These are phyloP conservation scores for Dactylellina cionopaga DNA, from an alignment of 2,329 filamentous ascomycete species.

Conservation along the genomic window DNA sequence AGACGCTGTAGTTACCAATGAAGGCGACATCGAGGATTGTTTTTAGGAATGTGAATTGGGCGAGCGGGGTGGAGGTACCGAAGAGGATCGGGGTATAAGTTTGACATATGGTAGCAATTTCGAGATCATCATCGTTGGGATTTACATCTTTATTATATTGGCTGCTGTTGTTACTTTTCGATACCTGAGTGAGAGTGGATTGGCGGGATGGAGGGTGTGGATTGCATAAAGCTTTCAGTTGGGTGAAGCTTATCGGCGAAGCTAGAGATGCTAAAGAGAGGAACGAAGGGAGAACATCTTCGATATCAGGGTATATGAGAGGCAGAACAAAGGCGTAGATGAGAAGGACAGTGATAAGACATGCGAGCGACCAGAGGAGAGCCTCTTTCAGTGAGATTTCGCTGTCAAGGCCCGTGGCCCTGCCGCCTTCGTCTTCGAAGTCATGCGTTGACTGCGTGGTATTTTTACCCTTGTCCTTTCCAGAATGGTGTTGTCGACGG, in stretches of 20 bases:
- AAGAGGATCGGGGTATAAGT: neutral
- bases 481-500: too few species aligned
- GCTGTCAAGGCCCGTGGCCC: neutral
- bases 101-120: neutral
- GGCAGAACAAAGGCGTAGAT: neutral
- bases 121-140: neutral
- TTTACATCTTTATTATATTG: neutral
- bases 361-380: neutral
- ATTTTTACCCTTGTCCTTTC: neutral
- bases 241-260: too few species aligned
- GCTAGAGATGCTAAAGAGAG: neutral
- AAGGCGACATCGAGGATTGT: slow-evolving; percentile 11
- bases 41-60: slow-evolving; percentile 8
- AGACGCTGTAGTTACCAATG: neutral
- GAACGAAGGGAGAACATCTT: neutral
- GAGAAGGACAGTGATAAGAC: neutral
- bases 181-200: too few species aligned
- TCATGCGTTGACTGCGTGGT: slow-evolving; percentile 12
- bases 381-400: neutral
- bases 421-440: too few species aligned
- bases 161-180: neutral
- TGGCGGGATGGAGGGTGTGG: neutral
- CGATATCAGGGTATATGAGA: neutral
- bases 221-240: neutral
- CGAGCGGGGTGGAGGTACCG: neutral